Evolutionary conservation across 306 rosid species (phyloP).

Genomic region (Sicyos edulis): DNA sequence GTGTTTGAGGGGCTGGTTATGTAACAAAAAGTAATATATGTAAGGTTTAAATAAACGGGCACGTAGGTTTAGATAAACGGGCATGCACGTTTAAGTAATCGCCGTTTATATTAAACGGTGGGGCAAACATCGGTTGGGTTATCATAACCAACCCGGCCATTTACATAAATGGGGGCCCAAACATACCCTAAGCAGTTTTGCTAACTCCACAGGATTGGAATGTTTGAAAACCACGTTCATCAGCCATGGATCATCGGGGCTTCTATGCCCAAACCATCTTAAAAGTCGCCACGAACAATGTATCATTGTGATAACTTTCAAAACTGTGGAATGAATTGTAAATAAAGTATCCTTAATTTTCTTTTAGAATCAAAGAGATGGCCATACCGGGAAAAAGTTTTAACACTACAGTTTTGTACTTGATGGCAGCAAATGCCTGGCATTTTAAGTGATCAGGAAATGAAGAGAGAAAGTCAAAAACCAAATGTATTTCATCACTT

Average conservation of each 20-base stretch:
- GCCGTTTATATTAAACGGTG: no score
- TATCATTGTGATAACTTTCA: neutral
- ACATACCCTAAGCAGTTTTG: neutral
- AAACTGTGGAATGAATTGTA: neutral
- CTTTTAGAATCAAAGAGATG: neutral
- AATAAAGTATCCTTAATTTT: neutral
- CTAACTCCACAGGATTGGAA: neutral
- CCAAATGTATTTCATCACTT: neutral
- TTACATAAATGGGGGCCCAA: no score
- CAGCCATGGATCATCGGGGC: neutral
- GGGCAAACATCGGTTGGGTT: no score
- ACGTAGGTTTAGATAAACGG: no score
- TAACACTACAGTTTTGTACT: neutral
- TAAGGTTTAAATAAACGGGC: no score
- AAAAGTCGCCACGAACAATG: neutral
- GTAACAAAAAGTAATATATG: no score
- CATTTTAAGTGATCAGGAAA: constrained; percentile 6
- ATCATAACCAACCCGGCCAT: no score
- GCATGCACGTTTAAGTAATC: no score
- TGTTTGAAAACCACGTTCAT: neutral
- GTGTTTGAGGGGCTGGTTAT: no score
- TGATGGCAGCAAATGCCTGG: neutral
- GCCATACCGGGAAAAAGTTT: neutral
- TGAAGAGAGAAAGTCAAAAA: constrained; percentile 1
- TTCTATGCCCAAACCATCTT: neutral